Conservation (phyloP, 176 grass and related monocot genomes). For the Poa annua region DNA sequence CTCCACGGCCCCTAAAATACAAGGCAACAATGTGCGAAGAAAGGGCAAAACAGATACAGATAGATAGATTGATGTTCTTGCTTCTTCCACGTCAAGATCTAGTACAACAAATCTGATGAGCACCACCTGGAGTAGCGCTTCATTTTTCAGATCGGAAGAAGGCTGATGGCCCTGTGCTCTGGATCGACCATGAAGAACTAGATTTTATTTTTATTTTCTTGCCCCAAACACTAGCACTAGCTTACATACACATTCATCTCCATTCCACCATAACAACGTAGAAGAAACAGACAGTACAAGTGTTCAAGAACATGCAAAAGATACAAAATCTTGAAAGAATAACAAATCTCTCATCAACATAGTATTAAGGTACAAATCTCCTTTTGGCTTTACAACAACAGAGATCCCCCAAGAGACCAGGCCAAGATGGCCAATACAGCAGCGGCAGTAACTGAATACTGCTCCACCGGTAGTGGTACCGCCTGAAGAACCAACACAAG, state of each 20-base stretch:
- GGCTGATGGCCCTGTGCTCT: background rate
- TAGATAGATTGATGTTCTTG: background rate
- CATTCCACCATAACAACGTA: background rate
- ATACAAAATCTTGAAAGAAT: constrained; percentile 20
- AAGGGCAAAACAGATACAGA: background rate
- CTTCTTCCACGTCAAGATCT: background rate
- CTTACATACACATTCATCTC: background rate
- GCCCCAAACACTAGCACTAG: no score
- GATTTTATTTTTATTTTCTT: background rate
- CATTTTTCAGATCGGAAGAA: background rate
- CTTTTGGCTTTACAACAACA: constrained; percentile 47
- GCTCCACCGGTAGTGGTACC: background rate
- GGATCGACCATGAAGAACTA: constrained; percentile 10
- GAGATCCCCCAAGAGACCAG: background rate
- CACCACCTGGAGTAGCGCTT: background rate
- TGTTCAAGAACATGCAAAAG: background rate
- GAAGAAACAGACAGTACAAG: background rate
- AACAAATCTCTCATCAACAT: constrained; percentile 35
- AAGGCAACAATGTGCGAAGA: background rate
- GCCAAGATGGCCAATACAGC: background rate
- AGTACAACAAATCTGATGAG: background rate
- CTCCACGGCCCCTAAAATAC: background rate
- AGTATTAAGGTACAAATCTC: constrained; percentile 39
- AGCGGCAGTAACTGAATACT: constrained; percentile 18
- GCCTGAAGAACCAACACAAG: background rate